Percentiles rank a stretch among this genome's conserved stretches.
These are phyloP conservation scores for Chamaecrista fasciculata DNA, from an alignment of 306 rosid species.

Conservation along the genomic window DNA sequence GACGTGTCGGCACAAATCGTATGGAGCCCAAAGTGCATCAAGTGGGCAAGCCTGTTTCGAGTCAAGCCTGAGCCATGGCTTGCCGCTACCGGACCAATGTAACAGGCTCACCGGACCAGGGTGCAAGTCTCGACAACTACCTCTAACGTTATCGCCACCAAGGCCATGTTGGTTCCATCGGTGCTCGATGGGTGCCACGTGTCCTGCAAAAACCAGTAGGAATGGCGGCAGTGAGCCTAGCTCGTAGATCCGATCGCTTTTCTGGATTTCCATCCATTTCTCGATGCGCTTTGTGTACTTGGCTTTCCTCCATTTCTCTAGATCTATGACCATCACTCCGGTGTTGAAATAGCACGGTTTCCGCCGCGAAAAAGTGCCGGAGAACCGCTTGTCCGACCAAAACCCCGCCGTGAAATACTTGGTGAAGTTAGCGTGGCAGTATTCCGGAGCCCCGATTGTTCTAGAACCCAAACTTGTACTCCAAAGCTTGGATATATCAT, in stretches of 20 bases:
- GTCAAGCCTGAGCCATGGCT: slow-evolving; percentile 69
- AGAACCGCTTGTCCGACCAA: slow-evolving; percentile 43
- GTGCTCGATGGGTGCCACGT: slow-evolving; percentile 78
- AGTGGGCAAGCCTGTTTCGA: slow-evolving; percentile 65
- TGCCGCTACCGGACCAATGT: slow-evolving; percentile 87
- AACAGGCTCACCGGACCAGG: slow-evolving; percentile 73
- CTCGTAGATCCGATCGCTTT: slow-evolving; percentile 64
- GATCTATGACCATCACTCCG: slow-evolving; percentile 88
- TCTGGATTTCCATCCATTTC: slow-evolving; percentile 79
- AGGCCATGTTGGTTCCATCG: slow-evolving; percentile 85
- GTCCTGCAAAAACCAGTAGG: slow-evolving; percentile 67
- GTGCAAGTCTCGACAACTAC: slow-evolving; percentile 69
- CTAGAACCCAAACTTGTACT: slow-evolving; percentile 40
- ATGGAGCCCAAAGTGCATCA: slow-evolving; percentile 60
- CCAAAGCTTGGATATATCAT: slow-evolving; percentile 65
- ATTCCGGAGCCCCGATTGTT: slow-evolving; percentile 74
- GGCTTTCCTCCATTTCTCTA: slow-evolving; percentile 54
- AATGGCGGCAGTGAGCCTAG: slow-evolving; percentile 79
- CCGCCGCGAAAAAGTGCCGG: slow-evolving; percentile 41
- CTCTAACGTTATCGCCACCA: slow-evolving; percentile 72
- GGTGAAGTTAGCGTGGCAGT: slow-evolving; percentile 73
- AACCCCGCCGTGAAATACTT: slow-evolving; percentile 66
- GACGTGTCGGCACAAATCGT: slow-evolving; percentile 56
- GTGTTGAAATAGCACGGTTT: slow-evolving; percentile 74
- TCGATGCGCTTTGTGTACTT: slow-evolving; percentile 54